These are phyloP conservation scores for Euclidium syriacum DNA, from an alignment of 345 rosid genomes.

Conservation along the genomic window DNA sequence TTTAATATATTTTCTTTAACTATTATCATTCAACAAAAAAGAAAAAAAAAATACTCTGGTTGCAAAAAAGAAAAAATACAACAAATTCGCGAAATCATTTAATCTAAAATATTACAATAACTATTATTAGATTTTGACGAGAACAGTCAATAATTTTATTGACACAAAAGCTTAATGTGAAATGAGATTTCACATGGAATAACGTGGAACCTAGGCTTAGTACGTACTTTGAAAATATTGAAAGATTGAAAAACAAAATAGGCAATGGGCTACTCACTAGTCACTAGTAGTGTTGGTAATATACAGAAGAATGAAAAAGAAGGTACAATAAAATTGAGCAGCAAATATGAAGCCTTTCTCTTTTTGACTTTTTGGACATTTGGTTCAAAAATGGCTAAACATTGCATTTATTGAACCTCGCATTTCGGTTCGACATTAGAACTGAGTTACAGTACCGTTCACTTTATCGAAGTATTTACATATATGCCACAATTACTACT, in stretches of 20 bases:
- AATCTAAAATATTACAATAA: too few relatives aligned
- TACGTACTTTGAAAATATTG: not conserved
- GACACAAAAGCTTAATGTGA: too few relatives aligned
- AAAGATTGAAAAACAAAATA: constrained; percentile 3
- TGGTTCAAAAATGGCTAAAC: constrained; percentile 17
- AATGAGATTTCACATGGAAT: constrained; percentile 18
- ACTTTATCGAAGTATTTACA: not conserved
- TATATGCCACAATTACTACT: too few relatives aligned
- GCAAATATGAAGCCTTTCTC: not conserved
- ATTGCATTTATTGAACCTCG: constrained; percentile 9
- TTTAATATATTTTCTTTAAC: too few relatives aligned
- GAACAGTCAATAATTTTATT: too few relatives aligned
- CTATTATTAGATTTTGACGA: too few relatives aligned
- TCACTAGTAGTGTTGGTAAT: constrained; percentile 7
- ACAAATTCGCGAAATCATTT: too few relatives aligned
- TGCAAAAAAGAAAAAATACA: too few relatives aligned
- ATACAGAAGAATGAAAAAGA: not conserved
- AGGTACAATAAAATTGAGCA: not conserved
- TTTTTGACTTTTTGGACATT: constrained; percentile 4
- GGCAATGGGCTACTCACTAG: constrained; percentile 4
- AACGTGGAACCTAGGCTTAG: constrained; percentile 11
- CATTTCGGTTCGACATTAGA: not conserved
- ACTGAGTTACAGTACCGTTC: not conserved
- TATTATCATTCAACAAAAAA: too few relatives aligned
- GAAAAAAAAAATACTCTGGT: too few relatives aligned